Conservation (phyloP, 352 stramenopile species). For the Globisporangium takayamanum region DNA sequence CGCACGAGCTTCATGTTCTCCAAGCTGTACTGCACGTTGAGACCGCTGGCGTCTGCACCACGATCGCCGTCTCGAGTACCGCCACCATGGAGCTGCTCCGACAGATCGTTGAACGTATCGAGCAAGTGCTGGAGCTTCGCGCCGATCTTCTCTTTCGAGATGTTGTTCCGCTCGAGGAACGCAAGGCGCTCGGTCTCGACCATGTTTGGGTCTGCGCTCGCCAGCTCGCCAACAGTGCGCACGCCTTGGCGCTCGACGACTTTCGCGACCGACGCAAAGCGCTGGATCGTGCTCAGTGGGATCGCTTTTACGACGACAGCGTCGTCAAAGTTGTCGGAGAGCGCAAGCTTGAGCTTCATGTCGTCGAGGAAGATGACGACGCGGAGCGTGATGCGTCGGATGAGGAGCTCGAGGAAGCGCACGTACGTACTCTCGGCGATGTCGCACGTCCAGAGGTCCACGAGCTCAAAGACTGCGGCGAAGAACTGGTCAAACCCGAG, state of each 20-base stretch:
- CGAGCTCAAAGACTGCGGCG: conserved; percentile 63
- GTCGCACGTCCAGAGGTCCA: conserved; percentile 81
- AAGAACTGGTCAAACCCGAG: conserved; percentile 66
- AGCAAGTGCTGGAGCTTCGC: conserved; percentile 52
- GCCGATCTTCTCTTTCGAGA: conserved; percentile 47
- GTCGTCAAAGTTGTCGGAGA: conserved; percentile 73
- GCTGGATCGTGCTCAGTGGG: conserved; percentile 57
- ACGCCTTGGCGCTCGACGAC: conserved; percentile 46
- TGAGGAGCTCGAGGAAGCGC: conserved; percentile 60
- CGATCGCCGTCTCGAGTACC: neutral
- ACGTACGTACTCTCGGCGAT: conserved; percentile 59
- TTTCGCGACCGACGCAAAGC: conserved; percentile 52
- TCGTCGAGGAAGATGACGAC: conserved; percentile 69
- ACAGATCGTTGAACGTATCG: conserved; percentile 51
- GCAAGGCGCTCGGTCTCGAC: conserved; percentile 45
- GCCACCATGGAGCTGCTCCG: conserved; percentile 31
- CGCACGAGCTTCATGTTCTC: conserved; percentile 26
- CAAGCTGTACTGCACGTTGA: conserved; percentile 32
- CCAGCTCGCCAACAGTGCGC: conserved; percentile 58
- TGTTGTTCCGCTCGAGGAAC: conserved; percentile 45
- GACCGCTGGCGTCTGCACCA: conserved; percentile 18
- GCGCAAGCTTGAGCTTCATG: conserved; percentile 53
- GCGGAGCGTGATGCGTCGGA: conserved; percentile 54
- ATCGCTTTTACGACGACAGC: conserved; percentile 72
- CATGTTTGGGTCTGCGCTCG: conserved; percentile 36